Conservation (phyloP, 257 asterid genomes). For the Penstemon barbatus region DNA sequence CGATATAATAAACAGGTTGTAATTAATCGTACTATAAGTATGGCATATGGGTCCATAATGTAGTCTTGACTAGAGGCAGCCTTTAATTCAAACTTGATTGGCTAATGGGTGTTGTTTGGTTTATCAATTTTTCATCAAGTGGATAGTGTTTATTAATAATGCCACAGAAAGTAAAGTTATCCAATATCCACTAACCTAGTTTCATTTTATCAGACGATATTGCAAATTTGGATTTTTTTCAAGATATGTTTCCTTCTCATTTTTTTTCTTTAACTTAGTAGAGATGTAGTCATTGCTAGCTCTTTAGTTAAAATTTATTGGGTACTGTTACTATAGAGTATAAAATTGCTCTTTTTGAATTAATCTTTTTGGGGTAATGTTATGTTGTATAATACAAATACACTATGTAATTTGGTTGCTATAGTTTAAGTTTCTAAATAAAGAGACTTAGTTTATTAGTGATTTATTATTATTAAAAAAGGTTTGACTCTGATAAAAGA, state of each 20-base stretch:
- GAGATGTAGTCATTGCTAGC: neutral
- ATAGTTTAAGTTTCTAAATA: too few relatives aligned
- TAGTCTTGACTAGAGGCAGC: slow-evolving; percentile 37
- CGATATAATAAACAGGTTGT: neutral
- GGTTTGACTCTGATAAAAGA: too few relatives aligned
- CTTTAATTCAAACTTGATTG: slow-evolving; percentile 54
- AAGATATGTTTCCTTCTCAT: too few relatives aligned
- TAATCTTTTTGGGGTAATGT: too few relatives aligned
- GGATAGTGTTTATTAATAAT: slow-evolving; percentile 1
- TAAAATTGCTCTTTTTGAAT: too few relatives aligned
- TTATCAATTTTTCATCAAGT: neutral
- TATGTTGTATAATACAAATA: too few relatives aligned
- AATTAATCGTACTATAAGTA: slow-evolving; percentile 22
- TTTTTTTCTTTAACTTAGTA: neutral
- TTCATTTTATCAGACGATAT: neutral
- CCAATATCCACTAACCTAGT: too few relatives aligned
- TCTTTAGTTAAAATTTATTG: neutral
- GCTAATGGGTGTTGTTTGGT: slow-evolving; percentile 18
- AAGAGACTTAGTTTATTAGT: too few relatives aligned
- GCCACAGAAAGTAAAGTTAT: neutral
- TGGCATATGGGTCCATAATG: slow-evolving; percentile 54
- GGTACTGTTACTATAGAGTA: too few relatives aligned
- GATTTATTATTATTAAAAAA: too few relatives aligned
- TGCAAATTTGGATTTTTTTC: too few relatives aligned
- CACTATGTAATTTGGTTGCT: too few relatives aligned